Percentiles rank a stretch among this genome's conserved stretches.
phyloP scores from a whole-genome alignment of 129 eudicot genomes.

The Lactuca sativa region DNA sequence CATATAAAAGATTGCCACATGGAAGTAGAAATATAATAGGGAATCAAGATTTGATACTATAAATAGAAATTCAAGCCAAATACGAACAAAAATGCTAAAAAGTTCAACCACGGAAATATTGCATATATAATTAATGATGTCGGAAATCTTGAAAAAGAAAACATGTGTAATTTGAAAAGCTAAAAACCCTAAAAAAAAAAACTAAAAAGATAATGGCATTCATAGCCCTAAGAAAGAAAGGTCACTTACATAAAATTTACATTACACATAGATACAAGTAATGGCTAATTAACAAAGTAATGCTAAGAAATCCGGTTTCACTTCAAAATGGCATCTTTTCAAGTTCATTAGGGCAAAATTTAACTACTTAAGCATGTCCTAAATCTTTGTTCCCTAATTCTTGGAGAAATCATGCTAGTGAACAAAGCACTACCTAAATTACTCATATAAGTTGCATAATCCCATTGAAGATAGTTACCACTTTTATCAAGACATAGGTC shows the following conservation, averaged over 20 bases:
- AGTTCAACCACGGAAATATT: slow-evolving; percentile 1
- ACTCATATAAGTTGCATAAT: slow-evolving; percentile 8
- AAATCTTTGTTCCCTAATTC: neutral
- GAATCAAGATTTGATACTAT: slow-evolving; percentile 20
- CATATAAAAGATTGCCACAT: slow-evolving; percentile 3
- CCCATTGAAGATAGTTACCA: neutral
- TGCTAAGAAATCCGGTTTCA: neutral
- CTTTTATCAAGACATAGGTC: neutral
- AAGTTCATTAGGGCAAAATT: neutral
- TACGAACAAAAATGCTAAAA: slow-evolving; percentile 6
- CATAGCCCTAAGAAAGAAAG: slow-evolving; percentile 5
- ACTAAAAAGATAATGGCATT: neutral
- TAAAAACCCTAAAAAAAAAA: slow-evolving; percentile 9
- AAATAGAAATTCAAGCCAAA: slow-evolving; percentile 11
- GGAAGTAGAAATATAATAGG: neutral
- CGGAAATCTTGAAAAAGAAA: slow-evolving; percentile 21
- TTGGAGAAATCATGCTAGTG: neutral
- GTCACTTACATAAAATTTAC: neutral
- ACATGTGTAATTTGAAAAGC: neutral
- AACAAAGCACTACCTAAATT: neutral
- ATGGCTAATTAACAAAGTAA: neutral
- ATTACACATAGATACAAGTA: slow-evolving; percentile 17
- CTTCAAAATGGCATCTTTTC: neutral
- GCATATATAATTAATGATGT: slow-evolving; percentile 2
- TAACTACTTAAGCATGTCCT: neutral